Evolutionary conservation across 495 filamentous ascomycete genomes (phyloP), one percentile per base, ranked within the genome.

Genomic region (Penicillium canescens): DNA sequence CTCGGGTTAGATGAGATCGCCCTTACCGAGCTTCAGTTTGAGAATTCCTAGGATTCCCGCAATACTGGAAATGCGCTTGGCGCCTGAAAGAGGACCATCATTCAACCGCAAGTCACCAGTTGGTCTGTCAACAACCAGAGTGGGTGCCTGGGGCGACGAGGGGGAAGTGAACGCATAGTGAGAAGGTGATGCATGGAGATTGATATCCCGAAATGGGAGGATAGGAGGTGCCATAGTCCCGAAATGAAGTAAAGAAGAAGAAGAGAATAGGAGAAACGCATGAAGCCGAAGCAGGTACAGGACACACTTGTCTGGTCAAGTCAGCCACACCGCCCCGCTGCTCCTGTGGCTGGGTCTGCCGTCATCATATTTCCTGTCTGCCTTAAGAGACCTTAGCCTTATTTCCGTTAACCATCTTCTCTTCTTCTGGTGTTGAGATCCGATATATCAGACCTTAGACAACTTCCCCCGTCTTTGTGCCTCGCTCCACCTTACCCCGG

Each of bases 141-240:
- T 88, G 9, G 90, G 90, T 26, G 91, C 84, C 68, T 88, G 83
- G 54, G 92, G 93, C 11, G 91, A 91, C 4, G 95, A 98, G 9
- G 94, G 95, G 2, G 94, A 98, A 18, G 89, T 90, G 73, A 98
- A 98, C 60, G 91, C 91, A 80, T 98, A 98, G 65, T 93, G 86
- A 51, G 92, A 91, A 50, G 88, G 73, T 2, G 94, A 93, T 39
- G 90, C 86, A 65, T 96, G 90, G 72, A 98, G 82, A 69, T 96
- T 98, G 78, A 98, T 92, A 79, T 98, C 94, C 61, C 93, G 82
- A 70, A 92, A 98, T 7, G 94, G 94, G 56, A 92, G 81, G 38
- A 85, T 73, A 50, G 73, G 59, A 54, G 59, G 58, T 37, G 79
- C 72, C 87, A 89, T 89, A 44, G 66, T 69, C 42, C 33, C 35